Evolutionary conservation across 345 rosid genomes (phyloP).

Genomic region (Aquilaria yunnanensis): DNA sequence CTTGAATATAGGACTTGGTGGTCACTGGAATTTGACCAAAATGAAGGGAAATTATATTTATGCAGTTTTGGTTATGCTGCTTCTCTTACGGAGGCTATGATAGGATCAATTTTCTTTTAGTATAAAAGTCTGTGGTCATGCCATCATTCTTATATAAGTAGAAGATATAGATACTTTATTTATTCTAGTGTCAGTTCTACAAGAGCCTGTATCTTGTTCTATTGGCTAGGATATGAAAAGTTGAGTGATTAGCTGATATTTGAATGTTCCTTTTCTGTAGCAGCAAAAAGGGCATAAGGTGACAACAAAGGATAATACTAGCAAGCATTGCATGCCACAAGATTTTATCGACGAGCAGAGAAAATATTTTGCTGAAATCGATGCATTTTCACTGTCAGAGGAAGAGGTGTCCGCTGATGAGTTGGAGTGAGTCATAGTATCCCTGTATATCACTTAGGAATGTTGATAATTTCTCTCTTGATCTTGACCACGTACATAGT

Average conservation of each 20-base stretch:
- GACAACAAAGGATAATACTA: not conserved
- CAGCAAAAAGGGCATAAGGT: not conserved
- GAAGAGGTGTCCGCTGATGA: conserved; percentile 5
- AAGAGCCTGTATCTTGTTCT: not conserved
- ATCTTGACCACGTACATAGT: too few species aligned
- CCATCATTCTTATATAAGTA: not conserved
- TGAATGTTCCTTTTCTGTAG: not conserved
- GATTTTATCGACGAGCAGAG: conserved; percentile 11
- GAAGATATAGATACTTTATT: not conserved
- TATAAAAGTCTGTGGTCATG: not conserved
- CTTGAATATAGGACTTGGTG: too few species aligned
- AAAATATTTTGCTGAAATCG: conserved; percentile 6
- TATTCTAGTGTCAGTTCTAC: not conserved
- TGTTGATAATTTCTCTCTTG: too few species aligned
- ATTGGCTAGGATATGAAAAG: not conserved
- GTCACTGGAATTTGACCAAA: too few species aligned
- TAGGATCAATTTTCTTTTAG: not conserved
- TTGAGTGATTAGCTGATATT: not conserved
- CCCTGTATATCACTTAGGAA: too few species aligned
- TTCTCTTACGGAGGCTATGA: too few species aligned
- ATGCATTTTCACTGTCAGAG: conserved; percentile 9
- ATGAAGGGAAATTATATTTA: too few species aligned
- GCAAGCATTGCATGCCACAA: not conserved
- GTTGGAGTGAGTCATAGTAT: not conserved
- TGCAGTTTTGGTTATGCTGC: too few species aligned